Percentiles rank a stretch among this genome's conserved stretches.
phyloP scores from a whole-genome alignment of 2,329 filamentous ascomycete species.

The Didymosphaeria variabile region DNA sequence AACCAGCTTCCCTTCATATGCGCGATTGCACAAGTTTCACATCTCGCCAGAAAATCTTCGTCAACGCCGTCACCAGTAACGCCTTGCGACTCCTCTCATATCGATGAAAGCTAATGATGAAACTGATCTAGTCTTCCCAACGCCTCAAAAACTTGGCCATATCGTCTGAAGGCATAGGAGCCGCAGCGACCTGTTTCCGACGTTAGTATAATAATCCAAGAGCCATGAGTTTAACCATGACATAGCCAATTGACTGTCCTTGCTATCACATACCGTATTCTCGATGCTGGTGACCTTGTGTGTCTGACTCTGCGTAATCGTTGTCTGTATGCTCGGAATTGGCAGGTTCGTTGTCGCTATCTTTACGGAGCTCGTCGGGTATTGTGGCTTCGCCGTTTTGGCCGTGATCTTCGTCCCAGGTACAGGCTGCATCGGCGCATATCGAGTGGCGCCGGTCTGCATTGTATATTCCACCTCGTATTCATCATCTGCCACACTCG shows the following conservation, averaged over 20 bases:
- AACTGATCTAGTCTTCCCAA: conserved; percentile 63
- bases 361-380: conserved; percentile 64
- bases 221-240: not conserved
- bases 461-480: conserved; percentile 61
- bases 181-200: conserved; percentile 60
- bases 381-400: conserved; percentile 59
- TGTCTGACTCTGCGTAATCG: conserved; percentile 61
- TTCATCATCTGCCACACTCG: conserved; percentile 39
- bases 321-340: conserved; percentile 57
- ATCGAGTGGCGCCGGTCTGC: conserved; percentile 66
- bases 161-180: conserved; percentile 59
- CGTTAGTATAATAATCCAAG: conserved; percentile 23
- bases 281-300: conserved; percentile 62
- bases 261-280: conserved; percentile 63
- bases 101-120: not conserved
- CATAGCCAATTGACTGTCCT: not conserved
- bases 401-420: conserved; percentile 67
- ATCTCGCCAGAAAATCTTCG: not conserved
- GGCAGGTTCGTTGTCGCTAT: conserved; percentile 63
- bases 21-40: not conserved
- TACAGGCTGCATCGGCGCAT: conserved; percentile 69
- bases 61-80: conserved; percentile 4
- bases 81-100: not conserved
- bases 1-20: not conserved
- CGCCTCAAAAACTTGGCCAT: conserved; percentile 67